Evolutionary conservation across 1,284 basidiomycete species (phyloP).

Genomic region (Irpex sp.): DNA sequence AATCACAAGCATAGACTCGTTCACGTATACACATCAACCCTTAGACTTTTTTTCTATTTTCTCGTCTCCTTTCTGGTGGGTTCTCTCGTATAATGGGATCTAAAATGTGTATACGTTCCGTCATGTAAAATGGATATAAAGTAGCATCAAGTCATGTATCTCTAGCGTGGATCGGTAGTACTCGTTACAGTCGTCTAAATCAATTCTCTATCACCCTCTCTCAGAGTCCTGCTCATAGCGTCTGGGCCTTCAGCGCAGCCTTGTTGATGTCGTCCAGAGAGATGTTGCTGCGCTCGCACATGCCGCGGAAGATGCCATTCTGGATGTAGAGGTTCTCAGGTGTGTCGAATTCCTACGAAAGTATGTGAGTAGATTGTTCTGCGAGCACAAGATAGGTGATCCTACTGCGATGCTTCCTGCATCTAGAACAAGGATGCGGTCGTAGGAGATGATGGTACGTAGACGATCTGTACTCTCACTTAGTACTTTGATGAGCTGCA

Average conservation of each 20-base stretch:
- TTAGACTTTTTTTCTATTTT: background rate
- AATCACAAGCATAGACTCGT: background rate
- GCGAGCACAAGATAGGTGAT: conserved; percentile 1
- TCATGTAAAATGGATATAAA: background rate
- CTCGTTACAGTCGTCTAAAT: background rate
- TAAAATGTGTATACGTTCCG: conserved; percentile 1
- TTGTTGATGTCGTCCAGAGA: conserved; percentile 45
- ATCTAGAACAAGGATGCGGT: conserved; percentile 70
- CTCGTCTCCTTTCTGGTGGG: background rate
- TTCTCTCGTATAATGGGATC: background rate
- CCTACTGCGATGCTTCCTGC: conserved; percentile 60
- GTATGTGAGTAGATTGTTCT: background rate
- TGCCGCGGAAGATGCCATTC: conserved; percentile 57
- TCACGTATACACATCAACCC: background rate
- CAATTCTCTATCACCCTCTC: background rate
- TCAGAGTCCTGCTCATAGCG: background rate
- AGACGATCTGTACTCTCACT: conserved; percentile 46
- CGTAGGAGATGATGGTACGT: conserved; percentile 77
- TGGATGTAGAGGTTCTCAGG: conserved; percentile 55
- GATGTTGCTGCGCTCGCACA: conserved; percentile 62
- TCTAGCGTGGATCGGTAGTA: background rate
- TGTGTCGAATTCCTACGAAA: conserved; percentile 59
- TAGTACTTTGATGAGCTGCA: background rate
- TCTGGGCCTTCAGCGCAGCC: conserved; percentile 13
- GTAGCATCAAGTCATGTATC: conserved; percentile 7